These are phyloP conservation scores for Ulmus americana DNA, from an alignment of 331 rosid genomes.

Conservation along the genomic window DNA sequence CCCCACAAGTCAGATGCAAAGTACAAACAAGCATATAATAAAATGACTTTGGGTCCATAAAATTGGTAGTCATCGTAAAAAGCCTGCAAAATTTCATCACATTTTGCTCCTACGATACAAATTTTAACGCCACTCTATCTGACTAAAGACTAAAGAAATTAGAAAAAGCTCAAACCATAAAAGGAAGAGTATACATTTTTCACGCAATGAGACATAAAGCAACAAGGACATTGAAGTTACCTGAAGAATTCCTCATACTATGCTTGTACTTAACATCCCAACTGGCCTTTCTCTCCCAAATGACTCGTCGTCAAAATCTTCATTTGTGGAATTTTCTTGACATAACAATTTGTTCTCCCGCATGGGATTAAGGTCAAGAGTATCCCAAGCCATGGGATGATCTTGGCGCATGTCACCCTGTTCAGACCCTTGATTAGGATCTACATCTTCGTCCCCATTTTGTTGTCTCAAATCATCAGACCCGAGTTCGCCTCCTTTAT, in stretches of 20 bases:
- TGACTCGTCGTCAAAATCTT: slow-evolving; percentile 79
- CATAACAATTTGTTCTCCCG: slow-evolving; percentile 56
- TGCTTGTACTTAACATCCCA: slow-evolving; percentile 56
- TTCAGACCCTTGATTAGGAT: slow-evolving; percentile 46
- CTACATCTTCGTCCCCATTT: slow-evolving; percentile 44
- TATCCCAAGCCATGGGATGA: slow-evolving; percentile 54
- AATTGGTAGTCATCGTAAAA: too few relatives aligned
- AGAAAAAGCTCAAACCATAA: too few relatives aligned
- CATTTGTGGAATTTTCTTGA: slow-evolving; percentile 87
- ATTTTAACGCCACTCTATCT: too few relatives aligned
- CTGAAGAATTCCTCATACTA: slow-evolving; percentile 48
- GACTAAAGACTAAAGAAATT: too few relatives aligned
- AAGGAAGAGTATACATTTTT: too few relatives aligned
- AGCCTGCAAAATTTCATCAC: too few relatives aligned
- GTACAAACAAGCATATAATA: too few relatives aligned
- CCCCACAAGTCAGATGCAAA: not conserved
- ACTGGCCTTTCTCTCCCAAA: slow-evolving; percentile 71
- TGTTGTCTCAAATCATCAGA: slow-evolving; percentile 40
- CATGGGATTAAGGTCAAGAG: slow-evolving; percentile 47
- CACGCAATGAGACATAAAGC: not conserved
- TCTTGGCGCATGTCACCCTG: slow-evolving; percentile 46
- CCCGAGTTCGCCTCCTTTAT: slow-evolving; percentile 53
- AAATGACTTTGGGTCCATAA: too few relatives aligned
- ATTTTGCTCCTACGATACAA: too few relatives aligned
- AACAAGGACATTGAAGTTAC: slow-evolving; percentile 32